A percentile compares a stretch with the other conserved stretches of the same genome.
phyloP scores from a whole-genome alignment of 2,329 filamentous ascomycete species.

The Aurifilum marmelostoma region DNA sequence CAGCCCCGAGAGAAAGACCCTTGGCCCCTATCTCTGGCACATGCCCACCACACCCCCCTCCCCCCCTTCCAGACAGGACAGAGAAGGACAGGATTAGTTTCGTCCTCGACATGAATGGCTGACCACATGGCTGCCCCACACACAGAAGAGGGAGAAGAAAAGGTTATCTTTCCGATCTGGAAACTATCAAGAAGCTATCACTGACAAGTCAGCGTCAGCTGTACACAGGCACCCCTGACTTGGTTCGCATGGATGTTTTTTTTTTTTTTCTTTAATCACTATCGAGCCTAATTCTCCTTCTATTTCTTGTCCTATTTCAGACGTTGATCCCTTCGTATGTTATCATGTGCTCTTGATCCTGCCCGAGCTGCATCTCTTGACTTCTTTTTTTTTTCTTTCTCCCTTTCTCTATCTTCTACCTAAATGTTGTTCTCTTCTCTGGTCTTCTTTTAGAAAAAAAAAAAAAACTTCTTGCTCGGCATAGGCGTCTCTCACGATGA shows the following conservation, averaged over 20 bases:
- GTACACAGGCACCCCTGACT: neutral
- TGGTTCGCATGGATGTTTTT: neutral
- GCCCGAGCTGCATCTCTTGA: neutral
- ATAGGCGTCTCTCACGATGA: constrained; percentile 11
- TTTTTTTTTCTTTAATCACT: too few species aligned
- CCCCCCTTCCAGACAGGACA: too few species aligned
- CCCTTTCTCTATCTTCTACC: neutral
- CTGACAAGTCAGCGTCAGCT: constrained; percentile 20
- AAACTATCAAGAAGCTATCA: constrained; percentile 20
- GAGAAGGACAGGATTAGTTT: neutral
- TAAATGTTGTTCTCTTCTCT: neutral
- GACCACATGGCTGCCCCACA: neutral
- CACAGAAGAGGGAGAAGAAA: neutral
- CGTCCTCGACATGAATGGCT: constrained; percentile 16
- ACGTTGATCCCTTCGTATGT: constrained; percentile 6
- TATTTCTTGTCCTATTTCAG: neutral
- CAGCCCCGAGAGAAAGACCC: too few species aligned
- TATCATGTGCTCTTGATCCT: neutral
- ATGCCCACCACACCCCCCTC: too few species aligned
- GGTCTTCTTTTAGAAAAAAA: neutral
- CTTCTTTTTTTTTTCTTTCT: neutral
- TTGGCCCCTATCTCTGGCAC: too few species aligned
- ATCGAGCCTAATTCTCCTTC: neutral
- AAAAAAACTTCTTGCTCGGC: neutral
- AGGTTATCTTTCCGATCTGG: constrained; percentile 26